These are phyloP conservation scores for Leccinum fallax DNA, from an alignment of 1,284 basidiomycete species.

Conservation along the genomic window DNA sequence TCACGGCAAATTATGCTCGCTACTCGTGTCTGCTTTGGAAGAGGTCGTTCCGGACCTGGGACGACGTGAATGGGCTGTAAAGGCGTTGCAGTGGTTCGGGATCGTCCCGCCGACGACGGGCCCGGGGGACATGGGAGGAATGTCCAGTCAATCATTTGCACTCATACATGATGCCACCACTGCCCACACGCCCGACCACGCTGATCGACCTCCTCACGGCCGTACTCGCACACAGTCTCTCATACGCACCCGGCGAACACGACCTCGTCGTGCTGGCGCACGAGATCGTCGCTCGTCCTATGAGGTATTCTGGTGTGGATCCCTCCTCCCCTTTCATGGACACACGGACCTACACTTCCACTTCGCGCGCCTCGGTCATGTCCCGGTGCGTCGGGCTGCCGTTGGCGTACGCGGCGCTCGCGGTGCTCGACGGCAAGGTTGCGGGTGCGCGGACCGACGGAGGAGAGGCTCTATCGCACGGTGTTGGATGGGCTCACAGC, in stretches of 20 bases:
- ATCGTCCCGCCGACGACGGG: slow-evolving; percentile 36
- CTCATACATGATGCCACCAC: slow-evolving; percentile 10
- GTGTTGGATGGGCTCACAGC: too few species aligned
- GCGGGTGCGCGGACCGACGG: too few species aligned
- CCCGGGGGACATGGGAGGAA: background rate
- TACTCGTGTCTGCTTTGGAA: slow-evolving; percentile 41
- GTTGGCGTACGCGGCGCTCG: slow-evolving; percentile 76
- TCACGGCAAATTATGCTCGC: slow-evolving; percentile 35
- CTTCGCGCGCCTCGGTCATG: slow-evolving; percentile 76
- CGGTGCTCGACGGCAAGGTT: slow-evolving; percentile 64
- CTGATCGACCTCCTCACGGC: slow-evolving; percentile 82
- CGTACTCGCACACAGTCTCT: slow-evolving; percentile 75
- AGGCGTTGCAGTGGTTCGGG: slow-evolving; percentile 66
- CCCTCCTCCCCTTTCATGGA: background rate
- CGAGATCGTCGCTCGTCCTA: slow-evolving; percentile 59
- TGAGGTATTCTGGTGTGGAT: too few species aligned
- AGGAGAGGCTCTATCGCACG: too few species aligned
- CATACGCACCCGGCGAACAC: slow-evolving; percentile 73
- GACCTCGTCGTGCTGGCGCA: slow-evolving; percentile 91
- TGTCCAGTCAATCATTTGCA: too few species aligned
- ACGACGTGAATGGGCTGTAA: slow-evolving; percentile 41
- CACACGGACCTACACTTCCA: slow-evolving; percentile 70
- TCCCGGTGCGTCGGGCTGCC: slow-evolving; percentile 87
- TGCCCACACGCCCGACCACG: slow-evolving; percentile 49
- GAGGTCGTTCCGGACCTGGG: slow-evolving; percentile 40